These are phyloP conservation scores for Naganishia cerealis DNA, from an alignment of 1,284 basidiomycete species.

Conservation along the genomic window DNA sequence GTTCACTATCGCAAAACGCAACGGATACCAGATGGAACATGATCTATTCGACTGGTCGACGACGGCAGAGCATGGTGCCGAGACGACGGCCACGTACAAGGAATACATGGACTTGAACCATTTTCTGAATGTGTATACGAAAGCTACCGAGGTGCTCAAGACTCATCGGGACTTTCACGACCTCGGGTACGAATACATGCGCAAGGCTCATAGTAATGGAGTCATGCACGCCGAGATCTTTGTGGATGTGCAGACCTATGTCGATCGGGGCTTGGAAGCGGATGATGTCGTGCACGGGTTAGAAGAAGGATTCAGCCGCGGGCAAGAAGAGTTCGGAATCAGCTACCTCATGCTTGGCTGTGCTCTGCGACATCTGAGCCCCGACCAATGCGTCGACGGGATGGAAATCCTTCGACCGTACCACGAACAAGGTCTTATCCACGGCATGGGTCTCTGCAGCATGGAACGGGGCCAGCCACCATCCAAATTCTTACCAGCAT, in stretches of 20 bases:
- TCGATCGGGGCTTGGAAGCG: conserved; percentile 35
- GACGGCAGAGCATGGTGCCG: conserved; percentile 29
- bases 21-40: conserved; percentile 34
- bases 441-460: conserved; percentile 38
- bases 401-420: conserved; percentile 35
- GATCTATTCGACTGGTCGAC: conserved; percentile 21
- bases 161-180: conserved; percentile 37
- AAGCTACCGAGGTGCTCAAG: conserved; percentile 39
- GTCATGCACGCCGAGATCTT: conserved; percentile 40
- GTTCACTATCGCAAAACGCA: conserved; percentile 38
- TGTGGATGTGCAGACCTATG: conserved; percentile 41
- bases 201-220: conserved; percentile 32
- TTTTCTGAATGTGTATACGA: conserved; percentile 37
- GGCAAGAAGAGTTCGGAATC: conserved; percentile 38
- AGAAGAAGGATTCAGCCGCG: conserved; percentile 36
- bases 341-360: conserved; percentile 38
- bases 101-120: conserved; percentile 41
- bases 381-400: conserved; percentile 34
- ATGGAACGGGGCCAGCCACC: conserved; percentile 39
- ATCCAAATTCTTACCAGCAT: conserved; percentile 37
- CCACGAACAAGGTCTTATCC: conserved; percentile 35
- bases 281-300: conserved; percentile 38
- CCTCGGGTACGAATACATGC: conserved; percentile 38
- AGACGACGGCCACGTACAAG: conserved; percentile 36
- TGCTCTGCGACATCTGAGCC: conserved; percentile 37